A percentile compares a stretch with the other conserved stretches of the same genome.
Evolutionary conservation across 225 moss, liverwort and hornwort genomes (phyloP).

Genomic region (Lunularia cruciata): DNA sequence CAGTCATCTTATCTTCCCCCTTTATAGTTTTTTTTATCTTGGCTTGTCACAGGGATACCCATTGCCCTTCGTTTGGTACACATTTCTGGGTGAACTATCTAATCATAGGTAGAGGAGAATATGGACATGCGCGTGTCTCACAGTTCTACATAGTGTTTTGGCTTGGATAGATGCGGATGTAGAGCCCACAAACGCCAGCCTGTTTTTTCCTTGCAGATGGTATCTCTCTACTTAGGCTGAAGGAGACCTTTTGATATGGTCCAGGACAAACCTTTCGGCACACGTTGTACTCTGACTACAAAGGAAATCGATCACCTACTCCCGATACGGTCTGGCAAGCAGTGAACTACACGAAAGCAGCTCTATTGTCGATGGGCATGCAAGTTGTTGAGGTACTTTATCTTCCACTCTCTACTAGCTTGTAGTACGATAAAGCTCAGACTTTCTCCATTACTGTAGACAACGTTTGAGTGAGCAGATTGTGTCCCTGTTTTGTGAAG

Average conservation of each 20-base stretch:
- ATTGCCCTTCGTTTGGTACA: no score
- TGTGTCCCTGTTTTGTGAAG: constrained; percentile 18
- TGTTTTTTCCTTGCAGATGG: no score
- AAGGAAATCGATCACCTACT: constrained; percentile 33
- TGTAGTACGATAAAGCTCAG: no score
- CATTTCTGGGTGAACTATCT: no score
- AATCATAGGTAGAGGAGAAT: no score
- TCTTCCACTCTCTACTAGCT: neutral
- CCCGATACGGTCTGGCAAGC: constrained; percentile 45
- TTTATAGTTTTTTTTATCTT: no score
- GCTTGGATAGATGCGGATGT: no score
- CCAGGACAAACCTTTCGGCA: constrained; percentile 51
- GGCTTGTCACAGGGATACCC: no score
- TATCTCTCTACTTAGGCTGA: neutral
- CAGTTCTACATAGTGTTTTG: no score
- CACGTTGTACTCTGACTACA: constrained; percentile 34
- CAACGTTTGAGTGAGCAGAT: neutral
- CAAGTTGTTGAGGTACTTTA: constrained; percentile 40
- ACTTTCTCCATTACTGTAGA: neutral
- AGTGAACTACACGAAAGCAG: constrained; percentile 39
- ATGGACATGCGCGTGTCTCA: no score
- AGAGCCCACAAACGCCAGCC: no score
- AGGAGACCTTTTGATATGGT: constrained; percentile 14
- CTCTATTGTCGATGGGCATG: constrained; percentile 43
- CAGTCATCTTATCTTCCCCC: no score